These are phyloP conservation scores for Candida succiphila DNA, from an alignment of 805 yeast species.

Conservation along the genomic window DNA sequence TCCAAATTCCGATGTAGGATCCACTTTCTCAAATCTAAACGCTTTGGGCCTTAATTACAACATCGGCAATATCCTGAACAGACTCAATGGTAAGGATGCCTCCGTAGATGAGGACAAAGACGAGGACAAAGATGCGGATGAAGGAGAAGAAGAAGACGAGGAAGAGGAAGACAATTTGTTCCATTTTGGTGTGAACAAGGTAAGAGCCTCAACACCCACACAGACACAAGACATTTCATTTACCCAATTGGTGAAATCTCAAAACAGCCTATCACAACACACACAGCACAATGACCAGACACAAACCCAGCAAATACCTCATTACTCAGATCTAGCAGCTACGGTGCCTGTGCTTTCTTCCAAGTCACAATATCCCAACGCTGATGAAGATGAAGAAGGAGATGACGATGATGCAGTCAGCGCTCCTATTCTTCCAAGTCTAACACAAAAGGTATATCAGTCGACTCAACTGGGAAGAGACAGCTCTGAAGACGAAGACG, in stretches of 20 bases:
- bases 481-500: no score
- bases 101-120: neutral
- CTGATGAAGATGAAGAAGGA: neutral
- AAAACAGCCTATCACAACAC: no score
- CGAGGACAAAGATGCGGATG: neutral
- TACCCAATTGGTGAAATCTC: no score
- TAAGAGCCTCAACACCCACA: no score
- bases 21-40: constrained; percentile 4
- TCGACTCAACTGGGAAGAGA: no score
- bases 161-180: neutral
- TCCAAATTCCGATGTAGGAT: neutral
- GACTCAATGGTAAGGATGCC: constrained; percentile 6
- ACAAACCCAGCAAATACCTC: neutral
- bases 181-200: no score
- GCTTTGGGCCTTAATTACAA: constrained; percentile 8
- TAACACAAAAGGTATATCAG: no score
- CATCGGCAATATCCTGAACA: constrained; percentile 8
- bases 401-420: neutral
- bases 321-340: neutral
- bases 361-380: neutral
- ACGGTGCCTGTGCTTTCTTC: neutral
- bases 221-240: no score
- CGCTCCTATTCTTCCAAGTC: no score
- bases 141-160: constrained; percentile 1
- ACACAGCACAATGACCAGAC: neutral